Percentiles rank a stretch among this genome's conserved stretches.
Conservation (phyloP, 768 basidiomycete species). For the Antrodiella citrinella region DNA sequence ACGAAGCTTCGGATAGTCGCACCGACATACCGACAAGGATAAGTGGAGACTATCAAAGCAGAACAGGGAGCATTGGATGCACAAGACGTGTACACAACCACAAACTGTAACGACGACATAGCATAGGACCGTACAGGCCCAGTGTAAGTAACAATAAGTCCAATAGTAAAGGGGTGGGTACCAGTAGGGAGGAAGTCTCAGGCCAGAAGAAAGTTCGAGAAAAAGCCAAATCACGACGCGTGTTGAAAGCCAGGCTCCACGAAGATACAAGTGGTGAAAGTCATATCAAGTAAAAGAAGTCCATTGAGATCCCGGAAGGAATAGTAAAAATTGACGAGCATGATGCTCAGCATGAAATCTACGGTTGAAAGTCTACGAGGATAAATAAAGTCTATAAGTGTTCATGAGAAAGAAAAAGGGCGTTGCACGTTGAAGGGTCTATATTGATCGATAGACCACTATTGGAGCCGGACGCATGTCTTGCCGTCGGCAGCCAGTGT, state of each 20-base stretch:
- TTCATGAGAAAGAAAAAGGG: not conserved
- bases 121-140: too few relatives aligned
- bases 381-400: not conserved
- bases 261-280: not conserved
- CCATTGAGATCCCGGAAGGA: not conserved
- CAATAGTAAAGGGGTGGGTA: too few relatives aligned
- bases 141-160: too few relatives aligned
- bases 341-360: not conserved
- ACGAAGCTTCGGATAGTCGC: too few relatives aligned
- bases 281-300: not conserved
- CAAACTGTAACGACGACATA: too few relatives aligned
- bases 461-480: conserved; percentile 10
- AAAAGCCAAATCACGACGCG: not conserved
- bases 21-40: too few relatives aligned
- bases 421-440: not conserved
- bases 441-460: not conserved
- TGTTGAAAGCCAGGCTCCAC: not conserved
- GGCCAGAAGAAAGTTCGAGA: not conserved
- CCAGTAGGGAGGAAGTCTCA: too few relatives aligned
- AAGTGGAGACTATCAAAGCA: too few relatives aligned
- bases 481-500: conserved; percentile 9
- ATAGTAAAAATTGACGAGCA: not conserved
- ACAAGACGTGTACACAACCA: too few relatives aligned
- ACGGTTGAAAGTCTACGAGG: not conserved
- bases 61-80: too few relatives aligned